Evolutionary conservation across 805 yeast genomes (phyloP).

Genomic region (Grigorovia yakushimaensis): DNA sequence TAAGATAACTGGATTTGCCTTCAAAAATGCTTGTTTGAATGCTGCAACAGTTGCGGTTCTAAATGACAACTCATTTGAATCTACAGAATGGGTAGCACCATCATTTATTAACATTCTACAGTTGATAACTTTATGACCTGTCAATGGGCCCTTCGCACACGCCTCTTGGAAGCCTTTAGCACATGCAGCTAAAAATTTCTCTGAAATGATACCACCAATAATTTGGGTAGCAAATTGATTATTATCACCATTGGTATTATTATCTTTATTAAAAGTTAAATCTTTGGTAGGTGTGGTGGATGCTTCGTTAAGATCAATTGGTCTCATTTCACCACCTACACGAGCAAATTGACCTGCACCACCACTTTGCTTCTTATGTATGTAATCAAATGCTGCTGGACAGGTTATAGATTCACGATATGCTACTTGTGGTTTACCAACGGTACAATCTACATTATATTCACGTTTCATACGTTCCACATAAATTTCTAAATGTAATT

Average conservation of each 20-base stretch:
- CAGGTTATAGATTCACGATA: conserved; percentile 85
- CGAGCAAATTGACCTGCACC: conserved; percentile 99
- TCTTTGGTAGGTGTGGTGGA: neutral
- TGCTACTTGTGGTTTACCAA: conserved; percentile 97
- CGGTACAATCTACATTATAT: conserved; percentile 87
- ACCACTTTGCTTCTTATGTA: conserved; percentile 97
- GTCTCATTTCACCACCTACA: conserved; percentile 74
- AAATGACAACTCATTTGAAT: conserved; percentile 92
- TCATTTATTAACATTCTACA: conserved; percentile 89
- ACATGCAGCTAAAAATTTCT: conserved; percentile 89
- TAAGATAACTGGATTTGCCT: conserved; percentile 75
- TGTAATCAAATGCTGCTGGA: conserved; percentile 73
- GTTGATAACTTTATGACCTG: conserved; percentile 90
- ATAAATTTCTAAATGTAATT: conserved; percentile 90
- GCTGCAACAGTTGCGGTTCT: conserved; percentile 88
- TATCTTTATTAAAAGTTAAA: conserved; percentile 1
- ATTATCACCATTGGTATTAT: conserved; percentile 23
- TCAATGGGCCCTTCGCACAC: conserved; percentile 90
- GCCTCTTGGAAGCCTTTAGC: conserved; percentile 92
- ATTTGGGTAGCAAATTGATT: conserved; percentile 77
- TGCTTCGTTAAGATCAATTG: conserved; percentile 35
- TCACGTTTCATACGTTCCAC: conserved; percentile 98
- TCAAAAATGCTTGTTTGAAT: conserved; percentile 80
- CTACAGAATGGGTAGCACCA: conserved; percentile 96
- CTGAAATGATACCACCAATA: conserved; percentile 96